A percentile compares a stretch with the other conserved stretches of the same genome.
These are phyloP conservation scores for Kitagawia praeruptora DNA, from an alignment of 129 eudicot species.

Conservation along the genomic window DNA sequence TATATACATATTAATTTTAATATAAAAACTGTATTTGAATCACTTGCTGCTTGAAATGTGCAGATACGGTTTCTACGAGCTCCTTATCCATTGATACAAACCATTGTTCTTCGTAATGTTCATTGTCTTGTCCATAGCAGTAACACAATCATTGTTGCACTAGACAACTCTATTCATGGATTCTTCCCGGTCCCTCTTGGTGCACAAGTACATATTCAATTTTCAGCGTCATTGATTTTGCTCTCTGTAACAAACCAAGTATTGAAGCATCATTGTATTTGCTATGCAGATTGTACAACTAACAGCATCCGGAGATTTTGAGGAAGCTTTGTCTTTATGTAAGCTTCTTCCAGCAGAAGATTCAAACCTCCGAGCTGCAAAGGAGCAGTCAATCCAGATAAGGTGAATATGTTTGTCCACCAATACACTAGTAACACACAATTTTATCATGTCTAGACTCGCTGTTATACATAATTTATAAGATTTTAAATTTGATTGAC, in stretches of 20 bases:
- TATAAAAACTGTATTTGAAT: constrained; percentile 5
- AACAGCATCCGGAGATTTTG: constrained; percentile 96
- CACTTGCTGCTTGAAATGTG: constrained; percentile 20
- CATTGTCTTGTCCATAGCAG: constrained; percentile 54
- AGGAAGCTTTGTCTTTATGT: constrained; percentile 94
- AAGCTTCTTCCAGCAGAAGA: constrained; percentile 95
- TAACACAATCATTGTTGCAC: constrained; percentile 48
- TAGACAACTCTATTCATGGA: constrained; percentile 74
- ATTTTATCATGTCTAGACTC: background rate
- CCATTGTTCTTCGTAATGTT: constrained; percentile 75
- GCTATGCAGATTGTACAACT: constrained; percentile 81
- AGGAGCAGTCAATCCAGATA: constrained; percentile 93
- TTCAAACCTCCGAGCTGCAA: constrained; percentile 89
- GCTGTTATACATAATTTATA: background rate
- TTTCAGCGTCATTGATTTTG: background rate
- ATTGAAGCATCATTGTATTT: constrained; percentile 16
- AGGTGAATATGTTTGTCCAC: constrained; percentile 34
- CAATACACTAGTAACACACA: background rate
- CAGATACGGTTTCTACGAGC: constrained; percentile 87
- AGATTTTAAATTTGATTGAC: background rate
- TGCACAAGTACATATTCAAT: constrained; percentile 63
- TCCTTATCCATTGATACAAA: constrained; percentile 89
- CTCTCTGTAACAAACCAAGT: background rate
- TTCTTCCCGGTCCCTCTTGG: constrained; percentile 94
- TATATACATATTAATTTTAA: background rate